These are phyloP conservation scores for Decorospora gaudefroyi DNA, from an alignment of 2,329 filamentous ascomycete genomes.

Conservation along the genomic window DNA sequence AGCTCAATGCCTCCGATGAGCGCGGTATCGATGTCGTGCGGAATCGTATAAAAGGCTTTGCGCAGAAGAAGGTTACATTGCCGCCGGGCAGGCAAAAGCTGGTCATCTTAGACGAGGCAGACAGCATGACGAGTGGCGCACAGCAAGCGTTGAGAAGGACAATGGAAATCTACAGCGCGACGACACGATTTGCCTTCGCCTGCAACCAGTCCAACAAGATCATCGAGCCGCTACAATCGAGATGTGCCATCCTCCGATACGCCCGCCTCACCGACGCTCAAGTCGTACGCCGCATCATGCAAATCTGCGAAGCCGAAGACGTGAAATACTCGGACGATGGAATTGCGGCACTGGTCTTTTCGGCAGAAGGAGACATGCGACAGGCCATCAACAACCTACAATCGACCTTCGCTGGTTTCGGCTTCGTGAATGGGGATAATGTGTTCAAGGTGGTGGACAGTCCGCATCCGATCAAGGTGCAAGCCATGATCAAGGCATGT, in stretches of 20 bases:
- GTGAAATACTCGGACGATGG: slow-evolving; percentile 93
- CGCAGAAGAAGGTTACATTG: slow-evolving; percentile 97
- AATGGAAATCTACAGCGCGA: slow-evolving; percentile 98
- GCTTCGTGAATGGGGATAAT: slow-evolving; percentile 96
- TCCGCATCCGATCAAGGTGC: slow-evolving; percentile 96
- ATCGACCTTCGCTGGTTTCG: slow-evolving; percentile 89
- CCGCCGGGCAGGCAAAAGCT: slow-evolving; percentile 90
- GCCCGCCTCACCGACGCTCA: slow-evolving; percentile 89
- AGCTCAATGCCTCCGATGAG: slow-evolving; percentile 96
- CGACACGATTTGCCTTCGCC: slow-evolving; percentile 94
- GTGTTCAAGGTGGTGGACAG: slow-evolving; percentile 98
- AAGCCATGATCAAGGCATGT: slow-evolving; percentile 97
- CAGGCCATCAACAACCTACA: slow-evolving; percentile 99
- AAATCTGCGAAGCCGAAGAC: slow-evolving; percentile 90
- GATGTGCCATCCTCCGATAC: slow-evolving; percentile 94
- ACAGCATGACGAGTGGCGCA: slow-evolving; percentile 93
- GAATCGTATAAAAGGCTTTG: slow-evolving; percentile 97
- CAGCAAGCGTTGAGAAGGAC: slow-evolving; percentile 93
- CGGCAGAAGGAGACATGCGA: slow-evolving; percentile 96
- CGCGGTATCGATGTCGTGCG: slow-evolving; percentile 96
- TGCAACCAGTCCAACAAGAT: slow-evolving; percentile 99
- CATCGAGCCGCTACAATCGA: slow-evolving; percentile 96
- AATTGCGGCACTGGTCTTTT: slow-evolving; percentile 93
- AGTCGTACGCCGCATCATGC: slow-evolving; percentile 84
- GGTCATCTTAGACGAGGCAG: slow-evolving; percentile 96